phyloP scores from a whole-genome alignment of 2,329 filamentous ascomycete species.

The Aspergillus bombycis region DNA sequence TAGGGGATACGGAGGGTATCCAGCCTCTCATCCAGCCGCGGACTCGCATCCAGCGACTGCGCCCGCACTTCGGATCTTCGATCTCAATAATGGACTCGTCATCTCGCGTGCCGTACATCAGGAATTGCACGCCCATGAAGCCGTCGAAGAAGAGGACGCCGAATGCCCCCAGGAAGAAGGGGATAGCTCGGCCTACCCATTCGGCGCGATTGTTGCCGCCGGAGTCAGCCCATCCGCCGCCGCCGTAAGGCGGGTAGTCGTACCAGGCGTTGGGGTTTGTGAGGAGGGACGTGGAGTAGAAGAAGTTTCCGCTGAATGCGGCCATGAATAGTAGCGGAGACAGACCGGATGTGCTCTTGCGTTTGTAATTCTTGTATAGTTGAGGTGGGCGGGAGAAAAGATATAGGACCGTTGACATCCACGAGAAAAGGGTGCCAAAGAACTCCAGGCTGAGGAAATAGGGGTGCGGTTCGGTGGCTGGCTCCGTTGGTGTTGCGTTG shows the following conservation, averaged over 20 bases:
- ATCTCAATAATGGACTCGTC: conserved; percentile 51
- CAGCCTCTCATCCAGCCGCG: conserved; percentile 69
- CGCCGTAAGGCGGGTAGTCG: conserved; percentile 59
- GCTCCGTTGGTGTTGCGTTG: conserved; percentile 43
- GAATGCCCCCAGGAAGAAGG: conserved; percentile 68
- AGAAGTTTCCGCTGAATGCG: conserved; percentile 69
- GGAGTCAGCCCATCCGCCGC: conserved; percentile 62
- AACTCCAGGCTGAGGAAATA: conserved; percentile 43
- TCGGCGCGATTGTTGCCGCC: conserved; percentile 57
- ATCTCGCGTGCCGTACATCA: conserved; percentile 57
- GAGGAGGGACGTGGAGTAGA: conserved; percentile 65
- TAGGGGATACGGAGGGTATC: conserved; percentile 57
- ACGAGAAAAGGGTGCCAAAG: conserved; percentile 57
- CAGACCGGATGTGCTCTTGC: conserved; percentile 66
- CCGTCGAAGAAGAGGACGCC: conserved; percentile 66
- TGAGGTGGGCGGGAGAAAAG: conserved; percentile 65
- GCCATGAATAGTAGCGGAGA: conserved; percentile 66
- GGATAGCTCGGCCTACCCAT: conserved; percentile 62
- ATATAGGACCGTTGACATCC: conserved; percentile 60
- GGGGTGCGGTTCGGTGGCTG: conserved; percentile 10
- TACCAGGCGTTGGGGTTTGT: conserved; percentile 67
- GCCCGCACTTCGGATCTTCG: conserved; percentile 46
- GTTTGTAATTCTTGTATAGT: conserved; percentile 66
- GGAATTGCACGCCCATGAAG: conserved; percentile 65
- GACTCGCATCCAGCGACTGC: conserved; percentile 58